Evolutionary conservation across 1,284 basidiomycete species (phyloP).

Genomic region (Irpex rosettiformis): DNA sequence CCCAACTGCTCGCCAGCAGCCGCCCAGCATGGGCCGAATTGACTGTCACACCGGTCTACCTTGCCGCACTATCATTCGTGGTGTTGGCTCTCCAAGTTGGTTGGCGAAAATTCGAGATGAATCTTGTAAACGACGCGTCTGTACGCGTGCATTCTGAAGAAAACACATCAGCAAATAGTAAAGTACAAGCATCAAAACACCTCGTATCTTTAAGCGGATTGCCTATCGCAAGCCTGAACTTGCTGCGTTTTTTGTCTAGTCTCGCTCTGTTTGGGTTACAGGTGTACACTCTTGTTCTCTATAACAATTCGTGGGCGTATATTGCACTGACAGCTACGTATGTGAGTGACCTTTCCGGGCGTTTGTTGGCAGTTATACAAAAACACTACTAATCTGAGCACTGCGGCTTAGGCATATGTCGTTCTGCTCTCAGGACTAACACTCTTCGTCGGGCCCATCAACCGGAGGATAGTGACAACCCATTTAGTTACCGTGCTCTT

Average conservation of each 20-base stretch:
- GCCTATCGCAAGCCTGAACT: background rate
- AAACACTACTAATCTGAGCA: no score
- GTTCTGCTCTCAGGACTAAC: constrained; percentile 22
- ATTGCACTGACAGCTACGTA: background rate
- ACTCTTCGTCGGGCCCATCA: constrained; percentile 10
- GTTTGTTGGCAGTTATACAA: no score
- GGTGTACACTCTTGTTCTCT: background rate
- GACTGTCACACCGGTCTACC: background rate
- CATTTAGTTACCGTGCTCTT: background rate
- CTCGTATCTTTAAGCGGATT: background rate
- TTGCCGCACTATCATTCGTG: background rate
- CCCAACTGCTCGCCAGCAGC: background rate
- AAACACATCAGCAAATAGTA: background rate
- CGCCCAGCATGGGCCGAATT: background rate
- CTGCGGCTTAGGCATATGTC: constrained; percentile 24
- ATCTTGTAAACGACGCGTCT: background rate
- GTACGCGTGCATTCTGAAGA: background rate
- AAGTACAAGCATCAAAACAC: no score
- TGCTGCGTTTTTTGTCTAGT: background rate
- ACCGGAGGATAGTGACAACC: constrained; percentile 9
- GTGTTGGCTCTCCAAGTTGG: background rate
- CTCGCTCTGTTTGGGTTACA: background rate
- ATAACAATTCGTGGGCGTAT: background rate
- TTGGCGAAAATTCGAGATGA: background rate
- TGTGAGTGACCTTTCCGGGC: background rate